phyloP scores from a whole-genome alignment of 2,329 filamentous ascomycete genomes.

The Epichloe festucae region DNA sequence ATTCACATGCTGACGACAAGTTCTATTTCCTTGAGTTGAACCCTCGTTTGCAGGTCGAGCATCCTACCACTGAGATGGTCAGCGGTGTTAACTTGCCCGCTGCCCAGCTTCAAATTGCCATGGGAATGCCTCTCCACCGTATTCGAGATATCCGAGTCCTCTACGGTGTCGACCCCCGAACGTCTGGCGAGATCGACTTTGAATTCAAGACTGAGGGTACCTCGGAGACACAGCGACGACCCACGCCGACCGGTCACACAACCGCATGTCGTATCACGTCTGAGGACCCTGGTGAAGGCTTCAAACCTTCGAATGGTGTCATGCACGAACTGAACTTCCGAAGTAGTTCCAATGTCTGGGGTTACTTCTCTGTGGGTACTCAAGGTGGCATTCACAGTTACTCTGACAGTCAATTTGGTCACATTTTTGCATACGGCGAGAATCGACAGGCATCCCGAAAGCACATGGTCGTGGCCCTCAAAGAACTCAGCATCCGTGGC shows the following conservation, averaged over 20 bases:
- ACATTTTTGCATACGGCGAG: constrained; percentile 98
- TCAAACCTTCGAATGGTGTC: constrained; percentile 98
- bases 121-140: constrained; percentile 92
- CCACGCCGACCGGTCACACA: constrained; percentile 88
- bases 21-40: constrained; percentile 99
- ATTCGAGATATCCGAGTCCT: constrained; percentile 92
- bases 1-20: constrained; percentile 94
- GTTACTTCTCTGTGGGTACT: constrained; percentile 98
- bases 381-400: constrained; percentile 97
- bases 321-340: constrained; percentile 99
- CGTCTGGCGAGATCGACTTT: constrained; percentile 81
- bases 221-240: constrained; percentile 72
- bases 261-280: constrained; percentile 99
- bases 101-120: constrained; percentile 95
- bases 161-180: constrained; percentile 88
- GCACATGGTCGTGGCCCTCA: constrained; percentile 97
- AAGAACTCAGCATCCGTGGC: constrained; percentile 98
- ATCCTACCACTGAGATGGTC: constrained; percentile 98
- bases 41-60: constrained; percentile 97
- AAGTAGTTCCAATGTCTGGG: constrained; percentile 97
- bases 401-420: constrained; percentile 96
- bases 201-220: constrained; percentile 84
- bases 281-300: constrained; percentile 95
- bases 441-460: constrained; percentile 92
- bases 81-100: constrained; percentile 94